Percentiles rank a stretch among this genome's conserved stretches.
phyloP scores from a whole-genome alignment of 1,284 basidiomycete genomes.

The Kwoniella shivajii region DNA sequence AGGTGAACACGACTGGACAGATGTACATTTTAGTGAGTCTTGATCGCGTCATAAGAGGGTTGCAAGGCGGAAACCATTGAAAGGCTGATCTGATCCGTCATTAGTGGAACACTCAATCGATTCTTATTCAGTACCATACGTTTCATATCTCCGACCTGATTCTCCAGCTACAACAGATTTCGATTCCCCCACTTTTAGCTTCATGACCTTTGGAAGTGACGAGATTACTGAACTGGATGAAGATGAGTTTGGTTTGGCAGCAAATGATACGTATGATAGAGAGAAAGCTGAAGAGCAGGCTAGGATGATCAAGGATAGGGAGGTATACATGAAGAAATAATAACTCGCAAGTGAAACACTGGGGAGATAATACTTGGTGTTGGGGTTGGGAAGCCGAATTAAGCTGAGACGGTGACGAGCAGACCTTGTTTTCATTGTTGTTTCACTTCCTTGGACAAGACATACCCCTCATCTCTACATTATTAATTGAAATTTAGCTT shows the following conservation, averaged over 20 bases:
- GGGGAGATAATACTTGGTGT: too few species aligned
- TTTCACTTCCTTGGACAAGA: too few species aligned
- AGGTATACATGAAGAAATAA: not conserved
- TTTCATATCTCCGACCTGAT: not conserved
- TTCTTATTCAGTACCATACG: not conserved
- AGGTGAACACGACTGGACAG: conserved; percentile 29
- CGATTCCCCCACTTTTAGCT: conserved; percentile 26
- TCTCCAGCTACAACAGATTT: conserved; percentile 21
- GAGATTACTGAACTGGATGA: conserved; percentile 5
- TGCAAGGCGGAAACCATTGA: not conserved
- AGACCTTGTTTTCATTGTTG: too few species aligned
- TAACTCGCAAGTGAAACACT: too few species aligned
- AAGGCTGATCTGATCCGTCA: not conserved
- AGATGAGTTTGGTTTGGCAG: conserved; percentile 3
- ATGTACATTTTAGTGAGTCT: conserved; percentile 26
- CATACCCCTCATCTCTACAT: too few species aligned
- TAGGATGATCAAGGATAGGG: conserved; percentile 13
- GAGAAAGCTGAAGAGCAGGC: conserved; percentile 25
- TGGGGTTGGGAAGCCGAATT: too few species aligned
- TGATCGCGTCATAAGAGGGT: too few species aligned
- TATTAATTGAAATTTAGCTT: too few species aligned
- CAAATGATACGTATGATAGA: conserved; percentile 20
- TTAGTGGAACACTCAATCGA: conserved; percentile 1
- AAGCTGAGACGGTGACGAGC: too few species aligned
- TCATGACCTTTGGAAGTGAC: conserved; percentile 9